Evolutionary conservation across 2,329 filamentous ascomycete species (phyloP), one percentile per base, ranked within the genome.

Genomic region (Colletotrichum higginsianum): DNA sequence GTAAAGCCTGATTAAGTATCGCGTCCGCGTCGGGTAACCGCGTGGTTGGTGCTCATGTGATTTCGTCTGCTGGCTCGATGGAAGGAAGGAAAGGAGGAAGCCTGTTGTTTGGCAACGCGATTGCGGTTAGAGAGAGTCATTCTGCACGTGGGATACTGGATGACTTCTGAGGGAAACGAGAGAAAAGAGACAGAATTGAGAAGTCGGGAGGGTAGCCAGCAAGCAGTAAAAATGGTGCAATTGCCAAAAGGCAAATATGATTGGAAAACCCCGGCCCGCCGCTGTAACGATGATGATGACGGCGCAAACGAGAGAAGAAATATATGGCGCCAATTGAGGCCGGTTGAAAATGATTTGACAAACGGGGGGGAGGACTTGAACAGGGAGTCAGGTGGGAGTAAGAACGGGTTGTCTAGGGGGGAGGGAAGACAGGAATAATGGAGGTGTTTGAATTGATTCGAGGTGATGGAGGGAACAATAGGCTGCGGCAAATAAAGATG

Each of bases 121-220:
- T 84, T 85, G 84, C 82, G 78, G 87, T 89, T 89, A 89, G 87
- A 89, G 81, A 84, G 82, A 35, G 80, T 80, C 80, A 86, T 84
- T 82, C 82, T 84, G 79, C 66, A 40, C 58, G 60, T 40, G 30
- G 47, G 18, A 42, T 52, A 52, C 60, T 38, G 46, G 40, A 42
- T 53, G 53, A 38, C 67, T 69, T 72, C 69, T 55, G 53, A 52
- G 52, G 30, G 44, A 82, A 77, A 64, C 11, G 57, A 38, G 67
- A 62, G 60, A 73, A 61, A 46, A 66, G 62, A 60, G 47, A 71
- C 63, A 72, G 65, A 73, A 67, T 56, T 44, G 63, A 70, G 69
- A 70, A 66, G 57, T 69, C 11, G 58, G 62, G 64, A 69, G 60
- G 65, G 23, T 52, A 55, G 50, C 49, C 9, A 35, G 30, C 30